Conservation (phyloP, 345 rosid genomes). For the Atalantia buxifolia region DNA sequence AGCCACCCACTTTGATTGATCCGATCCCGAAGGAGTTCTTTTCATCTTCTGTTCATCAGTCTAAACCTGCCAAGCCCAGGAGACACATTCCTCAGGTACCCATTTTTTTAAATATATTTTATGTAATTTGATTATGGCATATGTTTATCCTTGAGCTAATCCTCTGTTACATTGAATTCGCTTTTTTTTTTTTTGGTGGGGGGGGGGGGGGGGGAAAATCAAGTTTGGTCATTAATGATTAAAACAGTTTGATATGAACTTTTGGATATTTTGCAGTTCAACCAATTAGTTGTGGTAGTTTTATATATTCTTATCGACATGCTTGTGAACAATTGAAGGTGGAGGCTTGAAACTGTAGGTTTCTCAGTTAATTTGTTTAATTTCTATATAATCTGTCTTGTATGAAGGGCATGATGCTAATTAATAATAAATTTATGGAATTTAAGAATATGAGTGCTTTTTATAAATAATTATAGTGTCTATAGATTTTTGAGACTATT, state of each 20-base stretch:
- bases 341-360: background rate
- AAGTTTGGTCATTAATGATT: background rate
- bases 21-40: constrained; percentile 14
- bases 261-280: background rate
- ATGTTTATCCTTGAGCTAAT: too few relatives aligned
- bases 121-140: too few relatives aligned
- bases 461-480: background rate
- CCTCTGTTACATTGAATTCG: too few relatives aligned
- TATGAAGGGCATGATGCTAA: background rate
- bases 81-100: constrained; percentile 32
- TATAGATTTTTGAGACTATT: background rate
- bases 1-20: constrained; percentile 23
- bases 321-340: background rate
- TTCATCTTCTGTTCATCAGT: constrained; percentile 15
- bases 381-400: background rate
- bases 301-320: background rate
- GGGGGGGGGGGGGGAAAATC: too few relatives aligned
- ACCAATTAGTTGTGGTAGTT: background rate
- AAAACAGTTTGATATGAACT: background rate
- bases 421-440: background rate
- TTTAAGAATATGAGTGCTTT: background rate
- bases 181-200: too few relatives aligned
- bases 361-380: background rate
- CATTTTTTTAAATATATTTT: too few relatives aligned
- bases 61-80: constrained; percentile 20